phyloP scores from a whole-genome alignment of 163 green algal species.

The Scenedesmus sp. region DNA sequence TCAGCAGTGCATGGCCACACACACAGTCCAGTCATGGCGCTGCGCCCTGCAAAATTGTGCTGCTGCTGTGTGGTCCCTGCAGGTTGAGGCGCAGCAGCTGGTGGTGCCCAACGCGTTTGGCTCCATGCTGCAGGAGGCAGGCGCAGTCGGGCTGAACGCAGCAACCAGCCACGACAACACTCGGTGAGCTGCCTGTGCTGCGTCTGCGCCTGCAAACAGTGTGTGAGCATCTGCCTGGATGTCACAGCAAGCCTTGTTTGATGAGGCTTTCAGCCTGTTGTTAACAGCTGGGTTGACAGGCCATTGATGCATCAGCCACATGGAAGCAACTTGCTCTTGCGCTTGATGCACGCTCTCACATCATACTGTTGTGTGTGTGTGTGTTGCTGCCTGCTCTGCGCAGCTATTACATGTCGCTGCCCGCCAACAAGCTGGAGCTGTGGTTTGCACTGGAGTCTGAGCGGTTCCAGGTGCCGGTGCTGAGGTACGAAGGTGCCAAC shows the following conservation, averaged over 20 bases:
- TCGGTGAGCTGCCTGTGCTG: conserved; percentile 15
- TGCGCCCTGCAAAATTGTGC: no score
- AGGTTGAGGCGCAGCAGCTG: conserved; percentile 51
- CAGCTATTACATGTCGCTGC: conserved; percentile 84
- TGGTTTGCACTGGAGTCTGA: conserved; percentile 94
- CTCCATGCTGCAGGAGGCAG: conserved; percentile 57
- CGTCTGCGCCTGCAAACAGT: background rate
- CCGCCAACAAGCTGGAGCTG: conserved; percentile 93
- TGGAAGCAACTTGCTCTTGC: background rate
- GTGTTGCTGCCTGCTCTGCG: background rate
- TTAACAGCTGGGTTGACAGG: background rate
- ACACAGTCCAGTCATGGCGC: no score
- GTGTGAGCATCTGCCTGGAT: background rate
- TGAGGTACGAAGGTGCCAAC: conserved; percentile 13
- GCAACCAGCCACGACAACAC: conserved; percentile 90
- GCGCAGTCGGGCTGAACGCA: conserved; percentile 91
- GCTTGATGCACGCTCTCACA: background rate
- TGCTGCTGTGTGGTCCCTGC: background rate
- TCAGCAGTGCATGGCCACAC: background rate
- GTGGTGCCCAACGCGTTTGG: conserved; percentile 87
- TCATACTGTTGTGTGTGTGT: background rate
- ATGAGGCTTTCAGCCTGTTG: background rate
- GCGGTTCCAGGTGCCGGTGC: conserved; percentile 76
- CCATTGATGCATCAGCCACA: background rate
- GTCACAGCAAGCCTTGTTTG: background rate